Base-by-base conservation (phyloP, 1,284 basidiomycete genomes). In the Grifola frondosa region DNA sequence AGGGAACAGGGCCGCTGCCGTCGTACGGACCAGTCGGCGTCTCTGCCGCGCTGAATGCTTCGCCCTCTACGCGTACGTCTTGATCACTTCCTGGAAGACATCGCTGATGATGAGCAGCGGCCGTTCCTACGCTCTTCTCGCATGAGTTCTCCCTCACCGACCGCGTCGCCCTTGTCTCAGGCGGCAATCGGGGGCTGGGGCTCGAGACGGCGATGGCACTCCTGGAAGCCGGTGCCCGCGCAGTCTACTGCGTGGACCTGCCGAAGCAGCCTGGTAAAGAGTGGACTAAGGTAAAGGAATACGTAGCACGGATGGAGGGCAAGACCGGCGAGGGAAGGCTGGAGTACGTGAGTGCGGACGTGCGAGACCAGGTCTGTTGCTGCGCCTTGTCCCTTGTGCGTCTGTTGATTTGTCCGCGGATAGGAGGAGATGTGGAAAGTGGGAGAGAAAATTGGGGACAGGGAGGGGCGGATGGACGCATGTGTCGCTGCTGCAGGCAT, bases 161-260 rank as follows among this genome's bases (percentile, higher is more conserved):
- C 54, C 80, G 86, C 19, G 86, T 89, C 12, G 84, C 78, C 25
- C 70, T 92, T 46, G 80, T 91, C 31, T 87, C 88, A 0, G 88
- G 88, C 10, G 91, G 74, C 3, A 88, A 88, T 55, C 75, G 90
- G 36, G 90, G 90, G 2, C 75, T 93, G 9, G 90, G 91, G 4
- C 75, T 93, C 30, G 88, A 90, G 65, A 85, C 89, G 78, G 88
- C 88, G 22, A 71, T 90, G 44, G 79, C 84, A 5, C 68, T 90
- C 28, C 76, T 81, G 30, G 90, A 94, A 66, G 81, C 81, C 4
- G 90, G 88, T 37, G 87, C 88, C 4, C 73, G 84, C 13, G 79
- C 69, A 2, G 80, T 93, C 1, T 88, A 89, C 61, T 89, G 85
- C 57, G 64, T 91, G 25, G 91, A 94, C 63, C 67, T 91, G 5